Base-by-base conservation (phyloP, 345 rosid genomes). In the Arabidopsis suecica region DNA sequence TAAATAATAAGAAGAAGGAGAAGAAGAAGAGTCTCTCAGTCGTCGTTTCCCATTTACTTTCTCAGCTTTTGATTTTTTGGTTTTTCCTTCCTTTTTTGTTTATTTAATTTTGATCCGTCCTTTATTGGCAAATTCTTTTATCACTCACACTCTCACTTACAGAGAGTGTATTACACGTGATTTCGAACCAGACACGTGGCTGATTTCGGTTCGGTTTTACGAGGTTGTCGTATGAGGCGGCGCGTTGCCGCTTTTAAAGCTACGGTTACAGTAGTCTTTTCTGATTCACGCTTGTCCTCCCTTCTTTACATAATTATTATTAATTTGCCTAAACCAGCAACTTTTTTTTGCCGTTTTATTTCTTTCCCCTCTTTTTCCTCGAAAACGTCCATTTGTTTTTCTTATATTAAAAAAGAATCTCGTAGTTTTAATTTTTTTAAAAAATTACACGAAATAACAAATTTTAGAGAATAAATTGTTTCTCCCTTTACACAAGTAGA, bases 31-130 rank as follows among this genome's bases (percentile, higher is more conserved):
- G 68, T 70, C 66, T 70, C 66, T 61, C 71, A 71, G 80, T 77
- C 80, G 65, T 57, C 76, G 80, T 71, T 77, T 77, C 76, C 48
- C 80, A 69, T 56, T 77, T 77, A 70, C 80, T 77, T 70, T 77
- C 80, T 22, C 65, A 69, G 75, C 71, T 63, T 53, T 54, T 32
- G 7, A 9, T 9, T 58, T 16, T 36, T 25, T 12, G 7, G 38
- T 4, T 58, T 23, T 55, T 30, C 37, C 23, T 59, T 36, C 11
- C 42, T 55, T 9, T 36, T 66, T 13, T 30, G 45, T 73, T 73
- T 64, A 54, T 44, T 54, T 44, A 54, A 59, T 10, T 38, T 51
- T 50, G 23, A 33, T 68, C 48, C 78, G 40, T 59, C 18, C 44
- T 56, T 73, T 36, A 65, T 34, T 20, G 28, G 14, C 44, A 67